Evolutionary conservation across 75 land plant genomes (phyloP).

Genomic region (Isoetes taiwanensis): DNA sequence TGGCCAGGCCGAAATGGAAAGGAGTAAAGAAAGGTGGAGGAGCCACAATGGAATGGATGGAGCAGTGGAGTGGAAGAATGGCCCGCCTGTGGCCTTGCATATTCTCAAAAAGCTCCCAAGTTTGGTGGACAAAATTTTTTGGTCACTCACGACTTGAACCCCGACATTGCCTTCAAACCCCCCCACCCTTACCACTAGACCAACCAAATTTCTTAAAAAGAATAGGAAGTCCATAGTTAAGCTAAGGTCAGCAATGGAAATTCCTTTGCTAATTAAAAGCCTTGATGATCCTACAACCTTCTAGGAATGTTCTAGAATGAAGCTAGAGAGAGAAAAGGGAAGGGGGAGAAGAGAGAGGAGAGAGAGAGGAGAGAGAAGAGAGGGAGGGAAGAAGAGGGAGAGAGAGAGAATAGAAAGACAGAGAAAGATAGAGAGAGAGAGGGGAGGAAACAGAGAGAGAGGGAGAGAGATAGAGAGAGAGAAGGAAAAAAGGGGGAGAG

Average conservation of each 20-base stretch:
- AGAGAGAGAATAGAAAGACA: neutral
- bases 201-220: neutral
- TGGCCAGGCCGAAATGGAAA: neutral
- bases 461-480: neutral
- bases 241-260: neutral
- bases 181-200: neutral
- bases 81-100: neutral
- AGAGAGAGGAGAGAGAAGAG: neutral
- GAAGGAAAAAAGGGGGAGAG: neutral
- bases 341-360: neutral
- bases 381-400: conserved; percentile 2
- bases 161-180: neutral
- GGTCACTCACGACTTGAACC: no score
- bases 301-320: no score
- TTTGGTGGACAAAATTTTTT: no score
- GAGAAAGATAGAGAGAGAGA: neutral
- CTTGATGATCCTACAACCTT: no score
- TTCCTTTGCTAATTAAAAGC: neutral
- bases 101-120: neutral
- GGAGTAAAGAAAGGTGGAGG: neutral
- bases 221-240: neutral
- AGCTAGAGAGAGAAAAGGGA: neutral
- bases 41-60: neutral
- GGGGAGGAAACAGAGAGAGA: neutral
- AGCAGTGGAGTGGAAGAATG: neutral